These are phyloP conservation scores for Penicillium fuscoglaucum DNA, from an alignment of 2,329 filamentous ascomycete genomes.

Conservation along the genomic window DNA sequence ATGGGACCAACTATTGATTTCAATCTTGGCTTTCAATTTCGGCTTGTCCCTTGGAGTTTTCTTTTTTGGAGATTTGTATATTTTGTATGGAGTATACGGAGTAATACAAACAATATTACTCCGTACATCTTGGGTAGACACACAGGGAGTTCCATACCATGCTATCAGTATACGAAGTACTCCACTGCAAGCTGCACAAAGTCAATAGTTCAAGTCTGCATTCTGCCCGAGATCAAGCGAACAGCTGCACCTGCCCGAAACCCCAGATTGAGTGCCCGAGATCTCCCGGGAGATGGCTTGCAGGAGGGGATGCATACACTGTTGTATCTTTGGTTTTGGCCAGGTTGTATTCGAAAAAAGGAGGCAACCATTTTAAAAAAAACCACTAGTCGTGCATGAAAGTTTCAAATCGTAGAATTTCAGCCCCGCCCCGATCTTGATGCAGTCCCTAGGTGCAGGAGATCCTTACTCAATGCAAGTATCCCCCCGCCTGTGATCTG, in stretches of 20 bases:
- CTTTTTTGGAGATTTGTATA: background rate
- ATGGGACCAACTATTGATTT: constrained; percentile 3
- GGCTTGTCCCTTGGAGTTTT: background rate
- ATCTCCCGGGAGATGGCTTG: constrained; percentile 6
- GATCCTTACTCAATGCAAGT: constrained; percentile 4
- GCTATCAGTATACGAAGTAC: background rate
- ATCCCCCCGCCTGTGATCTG: background rate
- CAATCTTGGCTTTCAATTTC: background rate
- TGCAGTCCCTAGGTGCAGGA: background rate
- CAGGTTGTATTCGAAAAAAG: background rate
- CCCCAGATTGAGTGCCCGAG: constrained; percentile 4
- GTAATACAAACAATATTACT: background rate
- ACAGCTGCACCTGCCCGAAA: constrained; percentile 1
- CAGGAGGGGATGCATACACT: constrained; percentile 1
- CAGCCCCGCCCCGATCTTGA: constrained; percentile 1
- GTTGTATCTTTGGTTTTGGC: background rate
- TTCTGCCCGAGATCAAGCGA: background rate
- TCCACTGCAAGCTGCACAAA: background rate
- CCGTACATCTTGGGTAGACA: background rate
- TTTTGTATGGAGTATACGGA: background rate
- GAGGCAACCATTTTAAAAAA: background rate
- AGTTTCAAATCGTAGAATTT: constrained; percentile 4
- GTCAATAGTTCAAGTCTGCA: background rate
- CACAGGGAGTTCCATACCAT: background rate
- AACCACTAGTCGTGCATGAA: constrained; percentile 3